Conservation (phyloP, 202 grass and related monocot species). For the Setaria italica region DNA sequence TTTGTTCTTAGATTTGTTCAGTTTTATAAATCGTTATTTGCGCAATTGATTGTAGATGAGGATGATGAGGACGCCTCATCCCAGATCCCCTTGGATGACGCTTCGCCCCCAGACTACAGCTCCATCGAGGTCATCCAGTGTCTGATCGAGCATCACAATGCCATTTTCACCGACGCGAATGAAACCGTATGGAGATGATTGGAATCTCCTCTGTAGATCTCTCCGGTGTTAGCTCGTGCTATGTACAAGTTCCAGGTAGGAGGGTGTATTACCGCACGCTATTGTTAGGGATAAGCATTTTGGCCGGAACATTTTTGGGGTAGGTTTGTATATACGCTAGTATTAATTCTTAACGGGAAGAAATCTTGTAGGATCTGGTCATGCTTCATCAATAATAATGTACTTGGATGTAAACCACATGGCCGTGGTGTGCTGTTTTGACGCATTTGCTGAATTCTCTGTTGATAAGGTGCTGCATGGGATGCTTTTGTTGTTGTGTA, state of each 20-base stretch:
- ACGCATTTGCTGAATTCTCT: slow-evolving; percentile 20
- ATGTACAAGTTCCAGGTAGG: slow-evolving; percentile 65
- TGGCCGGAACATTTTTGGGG: slow-evolving; percentile 43
- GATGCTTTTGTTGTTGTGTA: not conserved
- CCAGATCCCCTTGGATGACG: slow-evolving; percentile 90
- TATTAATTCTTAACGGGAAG: slow-evolving; percentile 38
- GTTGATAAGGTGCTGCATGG: not conserved
- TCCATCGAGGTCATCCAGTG: slow-evolving; percentile 95
- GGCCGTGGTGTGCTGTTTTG: not conserved
- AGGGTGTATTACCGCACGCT: slow-evolving; percentile 32
- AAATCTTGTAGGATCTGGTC: slow-evolving; percentile 26
- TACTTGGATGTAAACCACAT: slow-evolving; percentile 32
- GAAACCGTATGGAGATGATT: slow-evolving; percentile 83
- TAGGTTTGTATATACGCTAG: slow-evolving; percentile 62
- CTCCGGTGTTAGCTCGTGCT: slow-evolving; percentile 45
- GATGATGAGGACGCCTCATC: slow-evolving; percentile 74
- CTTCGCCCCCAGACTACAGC: slow-evolving; percentile 76
- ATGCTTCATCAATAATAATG: slow-evolving; percentile 43
- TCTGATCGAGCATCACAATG: slow-evolving; percentile 94
- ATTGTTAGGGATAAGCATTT: slow-evolving; percentile 48
- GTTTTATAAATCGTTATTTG: slow-evolving; percentile 22
- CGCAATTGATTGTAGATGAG: slow-evolving; percentile 65
- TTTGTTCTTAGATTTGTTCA: not conserved
- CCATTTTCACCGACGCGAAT: slow-evolving; percentile 87
- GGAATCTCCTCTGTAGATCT: slow-evolving; percentile 14